Percentiles rank a stretch among this genome's conserved stretches.
Evolutionary conservation across 2,329 filamentous ascomycete species (phyloP).

Genomic region (Curvularia sp.): DNA sequence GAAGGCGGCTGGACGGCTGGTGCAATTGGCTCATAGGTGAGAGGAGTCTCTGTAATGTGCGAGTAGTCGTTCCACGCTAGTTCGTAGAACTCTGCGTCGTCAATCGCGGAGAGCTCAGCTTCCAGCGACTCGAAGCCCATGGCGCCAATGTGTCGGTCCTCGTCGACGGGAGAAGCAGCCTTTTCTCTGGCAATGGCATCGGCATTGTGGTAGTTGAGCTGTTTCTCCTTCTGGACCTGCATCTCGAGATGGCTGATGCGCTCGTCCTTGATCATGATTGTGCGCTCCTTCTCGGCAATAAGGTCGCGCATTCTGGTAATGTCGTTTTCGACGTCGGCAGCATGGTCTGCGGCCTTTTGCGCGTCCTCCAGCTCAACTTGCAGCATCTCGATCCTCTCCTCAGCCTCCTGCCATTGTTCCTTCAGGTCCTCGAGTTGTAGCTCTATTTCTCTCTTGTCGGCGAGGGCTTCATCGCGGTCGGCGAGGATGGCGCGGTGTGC

Average conservation of each 20-base stretch:
- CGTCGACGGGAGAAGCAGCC: conserved; percentile 23
- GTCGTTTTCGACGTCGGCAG: conserved; percentile 21
- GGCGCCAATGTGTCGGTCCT: conserved; percentile 10
- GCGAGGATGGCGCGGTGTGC: neutral
- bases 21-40: conserved; percentile 13
- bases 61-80: conserved; percentile 21
- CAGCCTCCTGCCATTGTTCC: conserved; percentile 18
- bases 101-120: conserved; percentile 23
- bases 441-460: conserved; percentile 10
- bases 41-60: conserved; percentile 5
- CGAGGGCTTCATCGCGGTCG: conserved; percentile 7
- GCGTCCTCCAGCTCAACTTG: conserved; percentile 21
- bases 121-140: conserved; percentile 22
- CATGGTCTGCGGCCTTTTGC: conserved; percentile 12
- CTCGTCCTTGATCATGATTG: conserved; percentile 34
- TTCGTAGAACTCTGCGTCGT: conserved; percentile 13
- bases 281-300: conserved; percentile 22
- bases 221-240: conserved; percentile 28
- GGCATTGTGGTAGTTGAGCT: conserved; percentile 18
- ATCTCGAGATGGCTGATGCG: conserved; percentile 34
- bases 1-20: neutral
- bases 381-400: conserved; percentile 18
- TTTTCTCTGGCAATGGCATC: conserved; percentile 18
- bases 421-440: conserved; percentile 21
- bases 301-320: conserved; percentile 17